These are phyloP conservation scores for Cryoendolithus antarcticus DNA, from an alignment of 2,329 filamentous ascomycete genomes.

Conservation along the genomic window DNA sequence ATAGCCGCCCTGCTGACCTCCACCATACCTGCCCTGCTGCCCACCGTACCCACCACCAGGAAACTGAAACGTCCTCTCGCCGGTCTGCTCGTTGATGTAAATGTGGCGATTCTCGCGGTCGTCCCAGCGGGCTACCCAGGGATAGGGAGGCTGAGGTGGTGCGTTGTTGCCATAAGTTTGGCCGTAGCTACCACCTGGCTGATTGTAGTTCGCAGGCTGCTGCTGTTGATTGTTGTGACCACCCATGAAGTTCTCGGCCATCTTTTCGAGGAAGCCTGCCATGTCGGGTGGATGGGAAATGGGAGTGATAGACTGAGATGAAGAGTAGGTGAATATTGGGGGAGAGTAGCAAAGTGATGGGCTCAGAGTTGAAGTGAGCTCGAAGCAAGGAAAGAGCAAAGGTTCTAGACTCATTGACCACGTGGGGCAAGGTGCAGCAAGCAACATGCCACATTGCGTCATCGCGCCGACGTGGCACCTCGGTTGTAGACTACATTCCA, in stretches of 20 bases:
- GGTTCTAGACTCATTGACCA: not conserved
- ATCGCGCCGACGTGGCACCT: no score
- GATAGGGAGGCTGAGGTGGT: slow-evolving; percentile 26
- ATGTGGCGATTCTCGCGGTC: slow-evolving; percentile 28
- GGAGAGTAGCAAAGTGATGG: no score
- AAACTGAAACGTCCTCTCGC: slow-evolving; percentile 29
- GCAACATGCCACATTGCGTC: no score
- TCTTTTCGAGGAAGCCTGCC: slow-evolving; percentile 18
- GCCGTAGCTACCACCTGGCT: not conserved
- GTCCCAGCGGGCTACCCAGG: slow-evolving; percentile 36
- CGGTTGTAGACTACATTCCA: no score
- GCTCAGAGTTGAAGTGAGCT: no score
- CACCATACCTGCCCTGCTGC: slow-evolving; percentile 5
- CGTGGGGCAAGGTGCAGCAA: slow-evolving; percentile 1
- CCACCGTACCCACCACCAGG: slow-evolving; percentile 16
- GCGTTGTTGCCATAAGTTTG: slow-evolving; percentile 5
- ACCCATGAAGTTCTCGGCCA: slow-evolving; percentile 17
- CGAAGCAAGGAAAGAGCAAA: no score
- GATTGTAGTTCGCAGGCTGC: not conserved
- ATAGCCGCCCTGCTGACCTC: slow-evolving; percentile 1
- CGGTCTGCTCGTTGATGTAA: slow-evolving; percentile 36
- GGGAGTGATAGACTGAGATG: no score
- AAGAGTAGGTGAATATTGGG: no score
- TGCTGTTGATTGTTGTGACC: slow-evolving; percentile 2
- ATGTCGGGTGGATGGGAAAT: slow-evolving; percentile 2